Evolutionary conservation across 202 grass and related monocot species (phyloP), one percentile per base, ranked within the genome.

Genomic region (Cymbopogon flexuosus): DNA sequence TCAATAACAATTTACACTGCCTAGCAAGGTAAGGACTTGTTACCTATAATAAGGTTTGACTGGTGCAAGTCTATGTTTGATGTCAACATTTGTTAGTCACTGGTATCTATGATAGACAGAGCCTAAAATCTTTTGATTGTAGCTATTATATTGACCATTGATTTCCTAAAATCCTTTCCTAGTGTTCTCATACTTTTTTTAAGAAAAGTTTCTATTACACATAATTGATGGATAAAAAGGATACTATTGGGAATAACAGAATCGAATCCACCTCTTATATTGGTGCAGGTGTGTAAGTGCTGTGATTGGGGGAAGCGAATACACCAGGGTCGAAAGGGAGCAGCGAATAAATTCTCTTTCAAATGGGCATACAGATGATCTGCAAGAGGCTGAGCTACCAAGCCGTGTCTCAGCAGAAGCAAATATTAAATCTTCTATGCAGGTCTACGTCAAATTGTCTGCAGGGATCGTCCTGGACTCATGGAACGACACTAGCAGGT

Each of bases 401-500:
- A 95, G 82, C 62, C 90, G 86, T 60, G 82, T 82, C 52, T 89
- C 95, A 58, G 87, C 89, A 77, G 95, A 95, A 88, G 88, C 92
- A 85, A 95, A 88, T 78, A 98, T 98, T 62, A 98, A 95, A 82
- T 95, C 92, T 79, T 81, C 88, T 47, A 91, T 98, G 95, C 95
- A 98, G 79, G 68, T 95, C 68, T 95, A 91, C 35, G 79, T 95
- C 70, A 95, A 94, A 87, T 87, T 91, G 83, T 92, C 92, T 39
- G 78, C 95, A 67, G 88, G 88, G 49, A 91, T 98, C 41, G 86
- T 98, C 34, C 83, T 98, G 16, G 95, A 98, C 72, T 95, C 95
- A 58, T 98, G 95, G 95, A 89, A 82, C 73, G 92, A 91, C 62
- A 93, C 62, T 83, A 98, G 79, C 86, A 94, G 95, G 95, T 98